phyloP scores from a whole-genome alignment of 2,329 filamentous ascomycete species.

The Biscogniauxia mediterranea region DNA sequence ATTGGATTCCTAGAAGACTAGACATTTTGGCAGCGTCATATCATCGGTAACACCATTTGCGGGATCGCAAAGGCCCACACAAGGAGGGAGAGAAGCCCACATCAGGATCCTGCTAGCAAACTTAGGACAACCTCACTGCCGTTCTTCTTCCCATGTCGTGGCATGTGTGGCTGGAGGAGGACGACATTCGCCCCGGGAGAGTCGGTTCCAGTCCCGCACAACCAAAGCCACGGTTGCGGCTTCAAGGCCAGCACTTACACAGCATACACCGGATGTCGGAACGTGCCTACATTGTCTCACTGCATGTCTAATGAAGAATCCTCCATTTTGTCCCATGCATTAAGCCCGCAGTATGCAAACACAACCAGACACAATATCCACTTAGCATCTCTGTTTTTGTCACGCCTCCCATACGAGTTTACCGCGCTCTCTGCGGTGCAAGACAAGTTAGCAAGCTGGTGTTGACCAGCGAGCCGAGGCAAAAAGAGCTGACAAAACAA shows the following conservation, averaged over 20 bases:
- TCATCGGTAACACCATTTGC: neutral
- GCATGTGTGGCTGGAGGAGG: neutral
- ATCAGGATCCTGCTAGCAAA: neutral
- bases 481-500: neutral
- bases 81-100: neutral
- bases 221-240: neutral
- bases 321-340: neutral
- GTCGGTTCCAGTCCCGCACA: neutral
- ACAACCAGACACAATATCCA: neutral
- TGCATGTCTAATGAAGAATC: neutral
- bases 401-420: neutral
- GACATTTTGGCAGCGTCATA: neutral
- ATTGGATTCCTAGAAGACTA: neutral
- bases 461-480: neutral
- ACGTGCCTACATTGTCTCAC: neutral
- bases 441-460: neutral
- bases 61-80: neutral
- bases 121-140: neutral
- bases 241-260: neutral
- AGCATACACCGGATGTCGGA: neutral
- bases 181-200: neutral
- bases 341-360: neutral
- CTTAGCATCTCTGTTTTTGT: neutral
- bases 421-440: neutral
- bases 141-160: neutral